A percentile compares a stretch with the other conserved stretches of the same genome.
Conservation (phyloP, 352 stramenopile genomes). For the Phytophthora sansomeana region DNA sequence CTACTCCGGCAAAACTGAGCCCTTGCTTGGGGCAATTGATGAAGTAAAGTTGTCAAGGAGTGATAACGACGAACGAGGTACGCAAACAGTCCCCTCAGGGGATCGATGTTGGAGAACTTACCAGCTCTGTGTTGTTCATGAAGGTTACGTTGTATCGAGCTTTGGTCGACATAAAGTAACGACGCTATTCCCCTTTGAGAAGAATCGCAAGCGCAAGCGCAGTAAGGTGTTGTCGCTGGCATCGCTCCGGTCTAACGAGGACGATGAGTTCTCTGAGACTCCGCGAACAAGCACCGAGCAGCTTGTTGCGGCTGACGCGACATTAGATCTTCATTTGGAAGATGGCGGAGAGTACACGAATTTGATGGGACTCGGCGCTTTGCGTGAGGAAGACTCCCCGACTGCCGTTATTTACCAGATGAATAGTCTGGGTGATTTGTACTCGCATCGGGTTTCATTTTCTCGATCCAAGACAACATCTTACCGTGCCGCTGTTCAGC, state of each 20-base stretch:
- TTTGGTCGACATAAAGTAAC: constrained; percentile 44
- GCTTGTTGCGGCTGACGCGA: constrained; percentile 63
- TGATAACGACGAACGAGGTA: constrained; percentile 43
- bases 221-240: constrained; percentile 45
- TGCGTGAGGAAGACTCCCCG: constrained; percentile 35
- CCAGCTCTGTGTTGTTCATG: neutral
- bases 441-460: constrained; percentile 63
- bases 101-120: too few relatives aligned
- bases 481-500: constrained; percentile 60
- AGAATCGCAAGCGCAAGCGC: constrained; percentile 31
- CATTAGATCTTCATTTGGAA: constrained; percentile 64
- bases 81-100: too few relatives aligned
- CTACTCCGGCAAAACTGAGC: constrained; percentile 26
- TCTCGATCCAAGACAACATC: constrained; percentile 36
- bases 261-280: constrained; percentile 43
- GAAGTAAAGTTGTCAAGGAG: constrained; percentile 50
- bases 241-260: constrained; percentile 43
- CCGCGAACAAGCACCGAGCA: constrained; percentile 40
- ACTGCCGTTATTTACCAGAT: constrained; percentile 66
- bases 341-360: constrained; percentile 70
- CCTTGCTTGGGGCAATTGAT: constrained; percentile 52
- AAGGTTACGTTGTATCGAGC: constrained; percentile 58
- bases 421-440: constrained; percentile 73
- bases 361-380: constrained; percentile 57
- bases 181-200: constrained; percentile 60